Conservation (phyloP, 2,329 filamentous ascomycete genomes). For the Lasiodiplodia gonubiensis region DNA sequence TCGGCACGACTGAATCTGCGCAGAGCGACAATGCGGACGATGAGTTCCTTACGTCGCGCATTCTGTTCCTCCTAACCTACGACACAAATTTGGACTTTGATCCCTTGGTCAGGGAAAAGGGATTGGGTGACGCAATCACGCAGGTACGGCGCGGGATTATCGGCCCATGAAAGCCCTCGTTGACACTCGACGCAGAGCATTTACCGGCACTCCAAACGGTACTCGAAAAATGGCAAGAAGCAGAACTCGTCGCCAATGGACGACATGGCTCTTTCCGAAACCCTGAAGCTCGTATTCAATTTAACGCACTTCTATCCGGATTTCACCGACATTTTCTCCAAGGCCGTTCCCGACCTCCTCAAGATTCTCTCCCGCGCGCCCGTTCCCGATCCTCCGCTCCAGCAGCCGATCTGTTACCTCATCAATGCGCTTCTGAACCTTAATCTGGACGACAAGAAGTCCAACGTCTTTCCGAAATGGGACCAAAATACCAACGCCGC, state of each 20-base stretch:
- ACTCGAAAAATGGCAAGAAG: constrained; percentile 46
- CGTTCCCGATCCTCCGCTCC: constrained; percentile 69
- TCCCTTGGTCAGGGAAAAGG: constrained; percentile 68
- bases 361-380: constrained; percentile 69
- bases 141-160: constrained; percentile 40
- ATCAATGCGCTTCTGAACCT: constrained; percentile 84
- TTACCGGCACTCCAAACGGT: constrained; percentile 63
- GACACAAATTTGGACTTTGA: constrained; percentile 71
- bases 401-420: constrained; percentile 72
- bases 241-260: constrained; percentile 64
- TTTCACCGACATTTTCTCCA: constrained; percentile 66
- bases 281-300: constrained; percentile 88
- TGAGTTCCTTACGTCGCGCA: constrained; percentile 82
- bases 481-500: constrained; percentile 66
- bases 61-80: constrained; percentile 82
- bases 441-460: constrained; percentile 63
- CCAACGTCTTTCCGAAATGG: constrained; percentile 68
- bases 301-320: constrained; percentile 75
- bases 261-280: constrained; percentile 81
- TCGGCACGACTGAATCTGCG: constrained; percentile 29
- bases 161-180: background rate
- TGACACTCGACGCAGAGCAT: constrained; percentile 59
- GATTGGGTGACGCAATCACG: constrained; percentile 71
- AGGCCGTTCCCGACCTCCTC: constrained; percentile 72
- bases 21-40: constrained; percentile 75